Evolutionary conservation across 257 asterid genomes (phyloP).

Genomic region (Paulownia fortunei): DNA sequence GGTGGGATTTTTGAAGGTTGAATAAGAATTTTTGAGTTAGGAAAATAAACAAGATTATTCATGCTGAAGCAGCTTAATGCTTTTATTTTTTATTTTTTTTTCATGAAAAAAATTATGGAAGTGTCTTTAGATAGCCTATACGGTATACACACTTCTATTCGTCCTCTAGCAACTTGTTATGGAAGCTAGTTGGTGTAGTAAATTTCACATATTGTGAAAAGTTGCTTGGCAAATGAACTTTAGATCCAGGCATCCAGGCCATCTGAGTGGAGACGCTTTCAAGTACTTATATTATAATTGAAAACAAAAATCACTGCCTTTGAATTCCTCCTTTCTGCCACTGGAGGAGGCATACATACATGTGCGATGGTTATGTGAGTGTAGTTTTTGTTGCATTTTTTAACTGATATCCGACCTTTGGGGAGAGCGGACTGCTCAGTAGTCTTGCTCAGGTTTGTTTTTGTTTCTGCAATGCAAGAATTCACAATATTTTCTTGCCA

Average conservation of each 20-base stretch:
- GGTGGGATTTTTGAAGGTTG: neutral
- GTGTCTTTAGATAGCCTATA: neutral
- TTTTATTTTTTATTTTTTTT: no score
- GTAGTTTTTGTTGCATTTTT: neutral
- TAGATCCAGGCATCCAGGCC: no score
- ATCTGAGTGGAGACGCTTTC: no score
- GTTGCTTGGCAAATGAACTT: neutral
- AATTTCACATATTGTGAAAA: neutral
- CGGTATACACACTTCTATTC: neutral
- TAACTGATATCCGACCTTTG: neutral
- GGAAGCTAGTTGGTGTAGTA: neutral
- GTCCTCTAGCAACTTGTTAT: neutral
- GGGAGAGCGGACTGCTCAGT: neutral
- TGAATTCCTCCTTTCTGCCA: no score
- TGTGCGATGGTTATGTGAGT: neutral
- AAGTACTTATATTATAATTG: no score
- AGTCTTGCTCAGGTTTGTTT: neutral
- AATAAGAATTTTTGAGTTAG: neutral
- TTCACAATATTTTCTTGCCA: neutral
- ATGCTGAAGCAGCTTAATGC: neutral
- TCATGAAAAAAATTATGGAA: no score
- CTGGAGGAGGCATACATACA: no score
- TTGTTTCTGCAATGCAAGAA: neutral
- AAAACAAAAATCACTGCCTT: no score
- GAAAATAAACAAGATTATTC: neutral